phyloP scores from a whole-genome alignment of 2,329 filamentous ascomycete genomes.

The Cercospora janseana region DNA sequence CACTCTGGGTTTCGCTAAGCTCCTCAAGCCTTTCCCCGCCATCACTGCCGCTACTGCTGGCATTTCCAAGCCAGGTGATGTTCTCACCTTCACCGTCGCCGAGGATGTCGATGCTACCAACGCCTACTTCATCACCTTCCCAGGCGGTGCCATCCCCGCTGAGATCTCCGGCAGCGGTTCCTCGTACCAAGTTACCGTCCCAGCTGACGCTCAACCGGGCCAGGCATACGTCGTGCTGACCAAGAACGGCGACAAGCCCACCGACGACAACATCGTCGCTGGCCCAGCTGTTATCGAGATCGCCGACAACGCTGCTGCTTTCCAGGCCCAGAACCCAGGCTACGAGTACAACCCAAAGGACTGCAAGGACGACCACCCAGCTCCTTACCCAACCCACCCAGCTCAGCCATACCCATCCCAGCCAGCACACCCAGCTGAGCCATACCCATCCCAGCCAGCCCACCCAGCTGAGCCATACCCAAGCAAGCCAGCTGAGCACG shows the following conservation, averaged over 20 bases:
- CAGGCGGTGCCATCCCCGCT: constrained; percentile 26
- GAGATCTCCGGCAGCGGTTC: constrained; percentile 23
- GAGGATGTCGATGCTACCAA: constrained; percentile 24
- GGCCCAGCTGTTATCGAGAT: constrained; percentile 32
- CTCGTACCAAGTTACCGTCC: constrained; percentile 24
- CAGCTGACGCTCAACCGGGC: constrained; percentile 25
- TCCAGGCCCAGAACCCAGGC: constrained; percentile 2
- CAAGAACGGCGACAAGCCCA: constrained; percentile 20
- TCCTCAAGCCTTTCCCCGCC: constrained; percentile 42
- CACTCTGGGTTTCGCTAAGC: background rate
- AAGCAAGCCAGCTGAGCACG: constrained; percentile 2
- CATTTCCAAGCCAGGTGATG: constrained; percentile 25
- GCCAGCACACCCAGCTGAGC: background rate
- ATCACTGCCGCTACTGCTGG: constrained; percentile 22
- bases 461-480: background rate
- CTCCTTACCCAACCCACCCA: background rate
- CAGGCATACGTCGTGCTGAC: constrained; percentile 33
- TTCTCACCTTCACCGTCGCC: constrained; percentile 27
- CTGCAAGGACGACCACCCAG: constrained; percentile 2
- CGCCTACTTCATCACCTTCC: constrained; percentile 31
- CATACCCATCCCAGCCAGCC: background rate
- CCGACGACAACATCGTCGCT: constrained; percentile 34
- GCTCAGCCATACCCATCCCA: background rate
- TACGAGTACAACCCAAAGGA: constrained; percentile 6
- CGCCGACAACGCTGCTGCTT: constrained; percentile 17